Base-by-base conservation (phyloP, 306 rosid species). In the Vigna nakashimae region DNA sequence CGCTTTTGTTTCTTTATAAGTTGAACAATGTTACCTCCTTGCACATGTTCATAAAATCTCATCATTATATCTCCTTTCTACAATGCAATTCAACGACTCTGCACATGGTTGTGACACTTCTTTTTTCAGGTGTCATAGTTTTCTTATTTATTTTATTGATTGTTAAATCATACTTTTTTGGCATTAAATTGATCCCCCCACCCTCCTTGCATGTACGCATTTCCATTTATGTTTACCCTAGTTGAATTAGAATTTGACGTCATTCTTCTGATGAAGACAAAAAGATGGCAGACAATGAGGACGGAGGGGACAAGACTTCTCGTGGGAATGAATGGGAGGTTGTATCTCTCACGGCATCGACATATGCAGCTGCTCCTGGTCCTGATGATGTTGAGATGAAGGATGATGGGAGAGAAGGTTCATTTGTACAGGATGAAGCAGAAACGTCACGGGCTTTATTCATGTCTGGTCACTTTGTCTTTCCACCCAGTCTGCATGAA, bases 241-340 rank as follows among this genome's bases (percentile, higher is more conserved):
- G 55, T 64, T 60, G 69, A 74, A 74, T 40, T 75, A 71, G 65
- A 69, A 75, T 20, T 71, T 85, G 75, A 79, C 71, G 9, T 58
- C 34, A 53, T 69, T 71, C 20, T 79, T 82, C 40, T 76, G 26
- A 74, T 63, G 69, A 75, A 81, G 68, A 83, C 24, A 16, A 79
- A 85, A 85, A 86, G 84, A 96, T 96, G 99, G 89, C 96, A 67
- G 89, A 85, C 76, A 88, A 87, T 74, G 91, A 88, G 58, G 90
- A 87, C 76, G 90, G 85, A 73, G 91, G 85, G 71, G 96, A 87
- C 38, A 88, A 78, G 77, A 43, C 84, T 71, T 67, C 94, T 83
- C 97, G 93, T 7, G 96, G 99, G 34, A 90, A 81, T 78, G 98
- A 89, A 50, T 96, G 99, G 99, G 99, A 96, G 88, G 98, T 96